Evolutionary conservation across 768 basidiomycete genomes (phyloP).

Genomic region (Trametes cinnabarina): DNA sequence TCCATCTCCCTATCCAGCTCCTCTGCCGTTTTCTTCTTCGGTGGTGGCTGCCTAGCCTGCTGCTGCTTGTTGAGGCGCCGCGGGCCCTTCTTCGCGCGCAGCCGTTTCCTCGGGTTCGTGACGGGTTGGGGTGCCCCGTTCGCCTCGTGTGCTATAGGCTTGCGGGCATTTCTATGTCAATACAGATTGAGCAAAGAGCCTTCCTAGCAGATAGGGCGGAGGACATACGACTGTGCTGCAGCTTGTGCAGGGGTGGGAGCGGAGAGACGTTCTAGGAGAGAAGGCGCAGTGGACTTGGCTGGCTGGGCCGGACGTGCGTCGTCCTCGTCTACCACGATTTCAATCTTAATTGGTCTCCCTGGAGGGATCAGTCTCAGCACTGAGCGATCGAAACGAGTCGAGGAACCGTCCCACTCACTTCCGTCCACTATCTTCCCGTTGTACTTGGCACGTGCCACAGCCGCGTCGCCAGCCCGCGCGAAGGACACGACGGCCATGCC

Average conservation of each 20-base stretch:
- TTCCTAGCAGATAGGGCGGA: too few species aligned
- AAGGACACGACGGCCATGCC: constrained; percentile 79
- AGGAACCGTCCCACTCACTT: too few species aligned
- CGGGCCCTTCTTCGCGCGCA: constrained; percentile 68
- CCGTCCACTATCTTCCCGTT: constrained; percentile 74
- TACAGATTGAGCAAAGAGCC: not conserved
- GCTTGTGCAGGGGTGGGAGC: constrained; percentile 15
- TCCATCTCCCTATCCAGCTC: constrained; percentile 83
- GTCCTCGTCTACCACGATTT: constrained; percentile 54
- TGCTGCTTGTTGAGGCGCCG: constrained; percentile 67
- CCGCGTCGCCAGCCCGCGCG: constrained; percentile 61
- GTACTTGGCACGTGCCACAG: constrained; percentile 62
- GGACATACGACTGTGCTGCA: not conserved
- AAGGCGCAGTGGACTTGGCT: constrained; percentile 31
- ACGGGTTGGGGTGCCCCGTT: constrained; percentile 6
- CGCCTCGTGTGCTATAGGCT: not conserved
- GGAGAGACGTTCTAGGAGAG: constrained; percentile 38
- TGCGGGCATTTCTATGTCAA: not conserved
- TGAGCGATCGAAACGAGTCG: too few species aligned
- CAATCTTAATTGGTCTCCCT: constrained; percentile 68
- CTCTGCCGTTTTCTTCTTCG: constrained; percentile 38
- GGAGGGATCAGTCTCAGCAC: not conserved
- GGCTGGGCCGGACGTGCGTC: constrained; percentile 26
- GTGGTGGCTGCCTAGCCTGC: constrained; percentile 26
- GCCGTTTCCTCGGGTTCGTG: constrained; percentile 13